Base-by-base conservation (phyloP, 129 eudicot genomes). In the Centrapalus pauciflorus region DNA sequence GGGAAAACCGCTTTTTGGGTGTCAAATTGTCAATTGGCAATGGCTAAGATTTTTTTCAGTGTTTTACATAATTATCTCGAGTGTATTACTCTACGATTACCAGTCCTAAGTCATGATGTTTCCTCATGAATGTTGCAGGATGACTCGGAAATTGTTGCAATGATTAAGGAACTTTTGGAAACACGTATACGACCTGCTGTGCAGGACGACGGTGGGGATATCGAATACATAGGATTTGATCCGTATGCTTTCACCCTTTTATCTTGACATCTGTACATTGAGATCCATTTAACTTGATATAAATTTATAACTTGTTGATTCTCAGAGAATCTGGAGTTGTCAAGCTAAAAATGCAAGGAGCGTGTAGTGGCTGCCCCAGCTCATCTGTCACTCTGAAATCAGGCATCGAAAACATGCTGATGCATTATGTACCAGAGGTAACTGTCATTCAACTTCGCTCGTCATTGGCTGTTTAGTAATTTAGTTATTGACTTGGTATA, bases 311-410 rank as follows among this genome's bases (percentile, higher is more conserved):
- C 5, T 48, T 19, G 50, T 49, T 32, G 21, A 34, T 73, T 24
- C 49, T 34, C 64, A 86, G 94, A 56, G 99, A 86, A 57, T 81
- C 88, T 37, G 99, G 99, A 73, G 73, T 89, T 56, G 99, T 93
- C 65, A 93, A 86, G 78, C 95, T 89, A 29, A 80, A 81, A 68
- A 88, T 93, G 99, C 99, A 93, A 81, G 99, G 99, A 72, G 99
- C 99, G 14, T 93, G 99, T 77, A 93, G 99, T 64, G 99, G 99
- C 6, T 93, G 99, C 76, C 99, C 99, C 23, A 93, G 99, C 75
- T 93, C 99, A 70, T 89, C 99, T 43, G 99, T 93, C 55, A 93
- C 99, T 13, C 77, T 93, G 43, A 93, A 93, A 72, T 93, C 99
- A 48, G 99, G 99, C 73, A 93, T 93, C 28, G 99, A 93, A 75